Base-by-base conservation (phyloP, 805 yeast genomes). In the Dipodascus albidus region DNA sequence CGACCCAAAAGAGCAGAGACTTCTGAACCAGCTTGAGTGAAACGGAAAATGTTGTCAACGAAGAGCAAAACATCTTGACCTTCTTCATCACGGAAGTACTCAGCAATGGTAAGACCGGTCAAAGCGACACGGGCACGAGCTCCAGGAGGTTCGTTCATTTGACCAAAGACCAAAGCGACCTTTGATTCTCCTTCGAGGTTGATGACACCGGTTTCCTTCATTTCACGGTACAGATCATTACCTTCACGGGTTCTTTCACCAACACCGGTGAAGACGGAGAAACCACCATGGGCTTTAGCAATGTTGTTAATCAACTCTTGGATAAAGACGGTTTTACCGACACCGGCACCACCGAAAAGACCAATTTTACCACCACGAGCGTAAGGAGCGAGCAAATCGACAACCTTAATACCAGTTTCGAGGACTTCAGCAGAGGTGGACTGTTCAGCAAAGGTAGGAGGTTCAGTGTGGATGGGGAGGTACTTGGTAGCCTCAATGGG, bases 351-450 rank as follows among this genome's bases (percentile, higher is more conserved):
- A 82, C 99, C 99, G 86, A 91, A 91, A 72, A 91, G 84, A 85
- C 99, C 99, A 88, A 91, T 91, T 85, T 91, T 91, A 87, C 99
- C 99, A 87, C 99, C 99, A 87, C 97, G 89, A 73, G 99, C 98
- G 81, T 91, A 91, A 67, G 99, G 99, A 67, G 99, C 99, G 65
- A 91, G 83, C 72, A 91, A 81, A 75, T 91, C 99, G 79, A 91
- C 99, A 76, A 91, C 99, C 83, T 91, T 91, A 75, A 91, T 91
- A 88, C 99, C 97, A 63, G 99, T 91, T 81, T 90, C 99, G 72
- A 93, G 83, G 69, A 93, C 90, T 82, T 93, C 98, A 62, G 99
- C 98, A 64, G 83, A 76, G 67, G 99, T 93, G 60, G 97, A 88
- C 81, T 93, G 99, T 73, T 93, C 96, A 65, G 84, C 88, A 74